These are phyloP conservation scores for Spergularia marina DNA, from an alignment of 148 eudicot species.

Conservation along the genomic window DNA sequence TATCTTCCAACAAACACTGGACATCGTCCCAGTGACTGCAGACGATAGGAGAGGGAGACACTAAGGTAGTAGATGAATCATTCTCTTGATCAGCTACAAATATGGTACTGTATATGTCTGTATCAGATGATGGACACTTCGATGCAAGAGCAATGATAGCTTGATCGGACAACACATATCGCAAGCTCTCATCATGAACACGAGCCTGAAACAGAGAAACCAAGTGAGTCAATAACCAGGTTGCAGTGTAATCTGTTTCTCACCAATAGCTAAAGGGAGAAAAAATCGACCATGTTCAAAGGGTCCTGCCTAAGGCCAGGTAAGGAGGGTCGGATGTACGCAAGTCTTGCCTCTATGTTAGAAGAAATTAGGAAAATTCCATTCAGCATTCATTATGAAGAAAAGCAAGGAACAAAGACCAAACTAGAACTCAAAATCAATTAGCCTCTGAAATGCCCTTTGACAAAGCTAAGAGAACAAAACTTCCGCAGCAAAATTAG, in stretches of 20 bases:
- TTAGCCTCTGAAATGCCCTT: not conserved
- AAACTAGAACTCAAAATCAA: not conserved
- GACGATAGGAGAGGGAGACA: constrained; percentile 69
- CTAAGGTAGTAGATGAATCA: constrained; percentile 37
- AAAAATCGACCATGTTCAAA: not conserved
- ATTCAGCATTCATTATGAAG: not conserved
- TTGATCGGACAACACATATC: constrained; percentile 77
- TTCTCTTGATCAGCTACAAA: constrained; percentile 50
- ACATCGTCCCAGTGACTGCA: constrained; percentile 76
- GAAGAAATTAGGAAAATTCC: not conserved
- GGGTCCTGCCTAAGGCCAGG: too few species aligned
- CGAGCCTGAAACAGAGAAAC: constrained; percentile 63
- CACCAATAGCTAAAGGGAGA: not conserved
- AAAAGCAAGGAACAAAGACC: not conserved
- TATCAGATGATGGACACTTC: constrained; percentile 47
- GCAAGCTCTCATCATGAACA: constrained; percentile 93
- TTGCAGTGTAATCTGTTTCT: not conserved
- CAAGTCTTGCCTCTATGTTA: too few species aligned
- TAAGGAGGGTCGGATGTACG: too few species aligned
- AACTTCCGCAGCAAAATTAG: not conserved
- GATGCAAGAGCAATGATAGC: constrained; percentile 72
- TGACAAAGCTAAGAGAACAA: not conserved
- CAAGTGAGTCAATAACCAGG: constrained; percentile 11
- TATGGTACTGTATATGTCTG: constrained; percentile 48
- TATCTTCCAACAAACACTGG: constrained; percentile 42